Base-by-base conservation (phyloP, 805 yeast species). In the Sugiyamaella marilandica region DNA sequence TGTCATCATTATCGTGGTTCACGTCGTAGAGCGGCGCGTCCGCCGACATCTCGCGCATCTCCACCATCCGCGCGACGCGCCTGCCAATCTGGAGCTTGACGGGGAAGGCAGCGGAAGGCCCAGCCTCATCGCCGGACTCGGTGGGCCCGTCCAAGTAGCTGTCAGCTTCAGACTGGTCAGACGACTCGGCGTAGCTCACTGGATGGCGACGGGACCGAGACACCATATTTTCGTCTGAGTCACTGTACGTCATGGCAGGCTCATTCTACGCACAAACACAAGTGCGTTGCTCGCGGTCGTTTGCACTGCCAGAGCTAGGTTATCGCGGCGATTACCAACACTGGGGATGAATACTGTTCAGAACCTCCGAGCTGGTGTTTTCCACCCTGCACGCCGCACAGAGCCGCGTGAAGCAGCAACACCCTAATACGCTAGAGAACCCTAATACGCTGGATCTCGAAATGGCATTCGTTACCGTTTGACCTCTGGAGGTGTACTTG, bases 61-160 rank as follows among this genome's bases (percentile, higher is more conserved):
- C 56, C 21, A 53, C 47, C 43, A 48, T 45, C 34, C 39, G 46
- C 16, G 59, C 55, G 14, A 37, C 45, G 10, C 45, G 51, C 31
- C 45, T 45, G 31, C 61, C 62, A 43, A 56, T 56, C 29, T 52
- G 46, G 47, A 58, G 47, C 34, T 49, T 57, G 18, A 59, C 57
- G 24, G 61, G 60, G 16, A 37, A 54, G n/a, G 43, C 50, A 3
- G 21, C 21, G 11, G 24, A 4, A 14, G 43, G 24, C 13, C 21
- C 7, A 7, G 5, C 24, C 8, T 39, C 21, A 7, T 24, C 29
- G 13, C 7, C 13, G 24, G 24, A 16, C 21, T 19, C 21, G 13
- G 19, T 16, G 13, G 43, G 19, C 43, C 24, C 14, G 24, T 5
- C 13, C 13, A 10, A 14, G 24, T 10, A 11, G 24, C 5, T 5